These are phyloP conservation scores for Diplodia sapinea DNA, from an alignment of 2,329 filamentous ascomycete species.

Conservation along the genomic window DNA sequence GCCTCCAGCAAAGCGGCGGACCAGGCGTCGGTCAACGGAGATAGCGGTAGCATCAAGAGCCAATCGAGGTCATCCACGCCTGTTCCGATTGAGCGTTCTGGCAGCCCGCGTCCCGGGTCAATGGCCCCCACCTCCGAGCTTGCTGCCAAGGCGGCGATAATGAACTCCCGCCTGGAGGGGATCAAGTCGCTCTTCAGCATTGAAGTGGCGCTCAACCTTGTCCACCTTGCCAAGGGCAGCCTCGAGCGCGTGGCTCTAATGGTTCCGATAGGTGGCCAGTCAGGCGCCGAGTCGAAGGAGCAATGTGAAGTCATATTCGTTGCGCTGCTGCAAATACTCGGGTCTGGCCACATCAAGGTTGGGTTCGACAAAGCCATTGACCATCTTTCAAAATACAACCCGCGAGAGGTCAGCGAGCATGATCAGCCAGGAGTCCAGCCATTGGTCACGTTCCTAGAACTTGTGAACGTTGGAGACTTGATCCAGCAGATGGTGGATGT, in stretches of 20 bases:
- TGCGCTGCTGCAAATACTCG: slow-evolving; percentile 79
- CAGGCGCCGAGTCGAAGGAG: slow-evolving; percentile 80
- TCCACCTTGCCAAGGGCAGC: slow-evolving; percentile 85
- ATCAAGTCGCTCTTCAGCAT: slow-evolving; percentile 96
- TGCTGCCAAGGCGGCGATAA: slow-evolving; percentile 95
- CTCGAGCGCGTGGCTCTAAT: slow-evolving; percentile 86
- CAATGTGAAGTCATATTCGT: slow-evolving; percentile 93
- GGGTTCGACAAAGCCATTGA: slow-evolving; percentile 92
- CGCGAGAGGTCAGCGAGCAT: slow-evolving; percentile 77
- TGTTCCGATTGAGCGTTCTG: slow-evolving; percentile 43
- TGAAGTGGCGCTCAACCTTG: slow-evolving; percentile 87
- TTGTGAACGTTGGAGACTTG: slow-evolving; percentile 96
- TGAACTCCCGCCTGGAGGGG: slow-evolving; percentile 91
- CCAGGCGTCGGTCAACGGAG: slow-evolving; percentile 38
- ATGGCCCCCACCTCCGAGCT: slow-evolving; percentile 82
- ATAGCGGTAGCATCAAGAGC: slow-evolving; percentile 37
- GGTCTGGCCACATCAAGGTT: slow-evolving; percentile 83
- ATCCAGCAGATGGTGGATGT: slow-evolving; percentile 99
- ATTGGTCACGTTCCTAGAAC: slow-evolving; percentile 91
- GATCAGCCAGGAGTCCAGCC: slow-evolving; percentile 77
- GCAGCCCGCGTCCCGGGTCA: slow-evolving; percentile 55
- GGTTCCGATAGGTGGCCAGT: slow-evolving; percentile 77
- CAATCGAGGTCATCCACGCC: slow-evolving; percentile 43
- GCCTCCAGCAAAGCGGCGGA: slow-evolving; percentile 46
- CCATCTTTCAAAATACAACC: slow-evolving; percentile 90